These are phyloP conservation scores for Ogataea angusta DNA, from an alignment of 805 yeast species.

Conservation along the genomic window DNA sequence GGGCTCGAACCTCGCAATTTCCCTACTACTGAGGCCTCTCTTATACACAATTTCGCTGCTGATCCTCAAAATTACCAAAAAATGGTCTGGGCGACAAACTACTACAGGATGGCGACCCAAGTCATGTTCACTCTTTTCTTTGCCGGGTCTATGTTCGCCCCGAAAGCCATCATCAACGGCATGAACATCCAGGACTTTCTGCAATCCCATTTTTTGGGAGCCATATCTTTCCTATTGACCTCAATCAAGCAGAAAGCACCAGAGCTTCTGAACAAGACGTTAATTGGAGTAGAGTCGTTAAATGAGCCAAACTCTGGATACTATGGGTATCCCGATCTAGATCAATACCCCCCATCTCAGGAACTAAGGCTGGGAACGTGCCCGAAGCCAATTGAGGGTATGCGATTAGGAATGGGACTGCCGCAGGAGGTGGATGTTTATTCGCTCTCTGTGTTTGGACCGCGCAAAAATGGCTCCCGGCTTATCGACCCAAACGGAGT, in stretches of 20 bases:
- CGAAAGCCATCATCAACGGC: slow-evolving; percentile 68
- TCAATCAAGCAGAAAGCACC: slow-evolving; percentile 41
- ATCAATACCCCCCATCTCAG: slow-evolving; percentile 53
- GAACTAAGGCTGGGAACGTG: slow-evolving; percentile 74
- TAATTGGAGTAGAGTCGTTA: slow-evolving; percentile 78
- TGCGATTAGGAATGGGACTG: slow-evolving; percentile 77
- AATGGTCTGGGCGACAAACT: slow-evolving; percentile 93
- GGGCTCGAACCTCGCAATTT: slow-evolving; percentile 82
- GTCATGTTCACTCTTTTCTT: slow-evolving; percentile 86
- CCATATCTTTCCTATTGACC: slow-evolving; percentile 48
- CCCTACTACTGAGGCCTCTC: slow-evolving; percentile 70
- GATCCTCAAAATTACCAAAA: slow-evolving; percentile 56
- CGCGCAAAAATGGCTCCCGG: slow-evolving; percentile 56
- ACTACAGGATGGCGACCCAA: slow-evolving; percentile 66
- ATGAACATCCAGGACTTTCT: slow-evolving; percentile 74
- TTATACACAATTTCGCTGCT: slow-evolving; percentile 59
- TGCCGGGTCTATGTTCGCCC: slow-evolving; percentile 74
- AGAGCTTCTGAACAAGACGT: slow-evolving; percentile 41
- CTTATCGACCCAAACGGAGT: slow-evolving; percentile 64
- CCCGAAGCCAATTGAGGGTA: slow-evolving; percentile 75
- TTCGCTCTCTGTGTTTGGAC: slow-evolving; percentile 72
- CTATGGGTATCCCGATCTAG: slow-evolving; percentile 59
- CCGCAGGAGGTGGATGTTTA: slow-evolving; percentile 66
- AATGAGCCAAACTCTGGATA: slow-evolving; percentile 85
- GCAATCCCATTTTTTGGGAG: slow-evolving; percentile 57